Evolutionary conservation across 768 basidiomycete species (phyloP).

Genomic region (Leccinum longicurvipes): DNA sequence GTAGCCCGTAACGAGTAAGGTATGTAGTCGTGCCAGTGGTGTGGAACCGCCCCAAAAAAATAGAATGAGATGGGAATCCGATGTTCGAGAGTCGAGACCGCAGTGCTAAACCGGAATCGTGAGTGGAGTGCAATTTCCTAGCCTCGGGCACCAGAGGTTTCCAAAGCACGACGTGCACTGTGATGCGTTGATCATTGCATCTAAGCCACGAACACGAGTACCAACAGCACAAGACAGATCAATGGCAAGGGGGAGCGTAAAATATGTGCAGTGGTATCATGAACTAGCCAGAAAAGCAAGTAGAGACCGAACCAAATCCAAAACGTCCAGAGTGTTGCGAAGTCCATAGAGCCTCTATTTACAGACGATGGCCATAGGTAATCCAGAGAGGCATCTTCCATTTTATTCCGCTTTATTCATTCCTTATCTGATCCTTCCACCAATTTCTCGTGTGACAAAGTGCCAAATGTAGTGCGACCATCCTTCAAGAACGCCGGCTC

Average conservation of each 20-base stretch:
- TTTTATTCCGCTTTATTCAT: not conserved
- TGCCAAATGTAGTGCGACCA: conserved; percentile 55
- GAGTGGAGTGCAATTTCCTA: not conserved
- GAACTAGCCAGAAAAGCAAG: not conserved
- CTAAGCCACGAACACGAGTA: too few relatives aligned
- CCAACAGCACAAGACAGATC: not conserved
- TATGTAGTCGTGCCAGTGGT: not conserved
- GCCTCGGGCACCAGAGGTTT: too few relatives aligned
- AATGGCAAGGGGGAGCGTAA: not conserved
- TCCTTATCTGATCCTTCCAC: conserved; percentile 21
- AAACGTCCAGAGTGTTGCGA: not conserved
- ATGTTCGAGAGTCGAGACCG: not conserved
- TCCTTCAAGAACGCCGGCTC: conserved; percentile 47
- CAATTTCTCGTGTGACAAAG: conserved; percentile 39
- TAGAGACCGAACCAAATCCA: not conserved
- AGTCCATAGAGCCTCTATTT: not conserved
- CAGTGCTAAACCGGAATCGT: not conserved
- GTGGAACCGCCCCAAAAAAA: not conserved
- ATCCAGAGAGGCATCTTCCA: not conserved
- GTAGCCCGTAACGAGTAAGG: not conserved
- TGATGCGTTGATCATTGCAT: too few relatives aligned
- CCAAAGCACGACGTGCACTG: too few relatives aligned
- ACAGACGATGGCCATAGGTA: not conserved
- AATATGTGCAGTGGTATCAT: not conserved
- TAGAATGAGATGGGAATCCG: not conserved